Percentiles rank a stretch among this genome's conserved stretches.
Evolutionary conservation across 805 yeast species (phyloP).

Genomic region (Hemisphaericaspora nanyangensis): DNA sequence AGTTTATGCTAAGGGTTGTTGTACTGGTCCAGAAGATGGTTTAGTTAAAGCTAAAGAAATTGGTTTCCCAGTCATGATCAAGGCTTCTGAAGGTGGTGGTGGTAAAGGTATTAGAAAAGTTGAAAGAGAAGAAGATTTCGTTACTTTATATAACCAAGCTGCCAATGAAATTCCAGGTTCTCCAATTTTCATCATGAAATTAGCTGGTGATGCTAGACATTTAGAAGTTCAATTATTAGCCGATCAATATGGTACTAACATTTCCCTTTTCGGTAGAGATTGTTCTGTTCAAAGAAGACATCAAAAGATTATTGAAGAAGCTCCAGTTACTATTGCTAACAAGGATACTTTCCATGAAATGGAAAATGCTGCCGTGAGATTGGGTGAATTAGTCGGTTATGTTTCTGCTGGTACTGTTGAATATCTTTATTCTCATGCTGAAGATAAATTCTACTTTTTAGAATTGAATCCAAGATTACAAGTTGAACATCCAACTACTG

Average conservation of each 20-base stretch:
- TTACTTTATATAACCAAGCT: conserved; percentile 81
- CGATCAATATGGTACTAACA: conserved; percentile 97
- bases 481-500: conserved; percentile 99
- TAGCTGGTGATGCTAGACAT: conserved; percentile 97
- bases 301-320: conserved; percentile 98
- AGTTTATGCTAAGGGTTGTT: conserved; percentile 85
- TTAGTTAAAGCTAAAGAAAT: conserved; percentile 76
- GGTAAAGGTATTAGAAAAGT: conserved; percentile 99
- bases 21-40: conserved; percentile 83
- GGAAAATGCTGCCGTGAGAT: conserved; percentile 97
- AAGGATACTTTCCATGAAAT: conserved; percentile 79
- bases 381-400: conserved; percentile 95
- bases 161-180: conserved; percentile 98
- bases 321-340: conserved; percentile 94
- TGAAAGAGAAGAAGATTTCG: conserved; percentile 75
- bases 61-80: conserved; percentile 98
- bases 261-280: conserved; percentile 96
- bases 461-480: conserved; percentile 98
- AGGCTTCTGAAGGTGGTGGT: conserved; percentile 99
- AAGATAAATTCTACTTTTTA: conserved; percentile 91
- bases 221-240: conserved; percentile 97
- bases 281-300: conserved; percentile 99
- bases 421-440: conserved; percentile 89
- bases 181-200: conserved; percentile 95
- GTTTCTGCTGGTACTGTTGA: conserved; percentile 99